A percentile compares a stretch with the other conserved stretches of the same genome.
Conservation (phyloP, 2,329 filamentous ascomycete species). For the Gnomoniopsis sp. region DNA sequence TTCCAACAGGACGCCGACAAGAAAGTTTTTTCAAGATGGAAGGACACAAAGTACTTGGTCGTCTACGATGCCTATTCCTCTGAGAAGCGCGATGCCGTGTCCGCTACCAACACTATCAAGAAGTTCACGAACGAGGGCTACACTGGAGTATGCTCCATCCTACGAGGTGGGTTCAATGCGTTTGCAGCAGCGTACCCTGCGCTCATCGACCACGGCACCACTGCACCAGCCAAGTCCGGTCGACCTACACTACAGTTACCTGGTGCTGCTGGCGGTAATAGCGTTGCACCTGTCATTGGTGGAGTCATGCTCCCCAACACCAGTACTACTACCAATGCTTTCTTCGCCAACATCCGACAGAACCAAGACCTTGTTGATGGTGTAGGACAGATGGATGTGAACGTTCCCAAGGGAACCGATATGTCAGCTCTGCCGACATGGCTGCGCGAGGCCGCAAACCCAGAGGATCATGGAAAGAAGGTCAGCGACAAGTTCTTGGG, state of each 20-base stretch:
- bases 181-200: slow-evolving; percentile 67
- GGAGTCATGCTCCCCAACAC: slow-evolving; percentile 77
- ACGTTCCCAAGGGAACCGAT: slow-evolving; percentile 43
- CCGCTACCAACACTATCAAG: slow-evolving; percentile 82
- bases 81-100: slow-evolving; percentile 74
- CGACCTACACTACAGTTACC: slow-evolving; percentile 48
- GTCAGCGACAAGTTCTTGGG: slow-evolving; percentile 80
- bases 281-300: slow-evolving; percentile 75
- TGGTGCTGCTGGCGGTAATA: slow-evolving; percentile 35
- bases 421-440: slow-evolving; percentile 63
- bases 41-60: slow-evolving; percentile 68
- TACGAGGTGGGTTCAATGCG: slow-evolving; percentile 76
- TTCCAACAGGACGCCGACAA: slow-evolving; percentile 72
- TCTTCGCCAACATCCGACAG: slow-evolving; percentile 94
- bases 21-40: slow-evolving; percentile 74
- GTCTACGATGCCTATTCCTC: slow-evolving; percentile 81
- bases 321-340: slow-evolving; percentile 72
- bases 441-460: slow-evolving; percentile 67
- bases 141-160: slow-evolving; percentile 66
- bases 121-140: slow-evolving; percentile 89
- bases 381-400: slow-evolving; percentile 74
- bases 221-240: slow-evolving; percentile 25
- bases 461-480: slow-evolving; percentile 69
- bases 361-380: slow-evolving; percentile 94
- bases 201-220: slow-evolving; percentile 51